Conservation (phyloP, 768 basidiomycete genomes). For the Sutorius australiensis region DNA sequence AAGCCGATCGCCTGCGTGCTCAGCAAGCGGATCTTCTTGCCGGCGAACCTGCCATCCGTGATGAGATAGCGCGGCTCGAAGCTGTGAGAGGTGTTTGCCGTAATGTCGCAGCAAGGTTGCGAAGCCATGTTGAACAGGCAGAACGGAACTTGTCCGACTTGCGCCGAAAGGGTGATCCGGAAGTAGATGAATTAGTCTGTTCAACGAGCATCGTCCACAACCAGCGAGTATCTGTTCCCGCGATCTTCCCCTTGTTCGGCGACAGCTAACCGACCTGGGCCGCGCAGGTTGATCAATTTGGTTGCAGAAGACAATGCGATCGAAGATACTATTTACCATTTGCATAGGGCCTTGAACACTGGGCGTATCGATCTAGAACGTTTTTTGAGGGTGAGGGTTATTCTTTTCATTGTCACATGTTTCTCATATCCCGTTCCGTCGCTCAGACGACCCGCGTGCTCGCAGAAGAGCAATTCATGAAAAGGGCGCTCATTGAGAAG, state of each 20-base stretch:
- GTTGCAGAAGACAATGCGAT: constrained; percentile 99
- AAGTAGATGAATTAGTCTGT: constrained; percentile 95
- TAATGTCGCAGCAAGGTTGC: constrained; percentile 67
- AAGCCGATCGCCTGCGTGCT: constrained; percentile 72
- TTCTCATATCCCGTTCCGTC: constrained; percentile 16
- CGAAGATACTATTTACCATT: constrained; percentile 96
- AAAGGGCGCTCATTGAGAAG: constrained; percentile 91
- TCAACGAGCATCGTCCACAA: constrained; percentile 95
- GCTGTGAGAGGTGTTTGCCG: constrained; percentile 91
- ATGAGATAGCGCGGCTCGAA: constrained; percentile 93
- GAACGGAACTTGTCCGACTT: constrained; percentile 76
- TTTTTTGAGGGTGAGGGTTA: constrained; percentile 75
- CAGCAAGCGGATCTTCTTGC: constrained; percentile 81
- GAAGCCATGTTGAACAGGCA: constrained; percentile 57
- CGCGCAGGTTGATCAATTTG: constrained; percentile 78
- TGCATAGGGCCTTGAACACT: constrained; percentile 87
- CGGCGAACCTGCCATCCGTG: constrained; percentile 90
- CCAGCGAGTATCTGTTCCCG: constrained; percentile 53
- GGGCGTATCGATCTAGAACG: constrained; percentile 92
- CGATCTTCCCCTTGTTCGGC: background rate
- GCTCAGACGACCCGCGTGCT: constrained; percentile 75
- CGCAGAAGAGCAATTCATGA: constrained; percentile 96
- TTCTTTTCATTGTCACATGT: constrained; percentile 15
- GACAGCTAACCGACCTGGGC: constrained; percentile 15
- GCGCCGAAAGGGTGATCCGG: constrained; percentile 80